phyloP scores from a whole-genome alignment of 345 rosid genomes.

The Pseudoturritis turrita region DNA sequence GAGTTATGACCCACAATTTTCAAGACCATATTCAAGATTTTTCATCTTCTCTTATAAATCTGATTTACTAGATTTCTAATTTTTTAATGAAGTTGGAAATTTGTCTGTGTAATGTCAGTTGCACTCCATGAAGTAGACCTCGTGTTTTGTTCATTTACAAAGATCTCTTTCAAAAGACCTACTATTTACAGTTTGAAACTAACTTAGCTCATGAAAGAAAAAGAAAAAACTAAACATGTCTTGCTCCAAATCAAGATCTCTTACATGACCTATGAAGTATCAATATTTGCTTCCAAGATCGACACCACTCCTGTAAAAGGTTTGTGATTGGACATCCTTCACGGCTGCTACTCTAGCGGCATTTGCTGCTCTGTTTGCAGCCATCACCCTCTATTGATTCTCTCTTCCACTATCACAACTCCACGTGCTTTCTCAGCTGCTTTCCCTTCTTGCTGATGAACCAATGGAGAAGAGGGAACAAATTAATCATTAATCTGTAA shows the following conservation, averaged over 20 bases:
- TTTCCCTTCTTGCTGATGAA: constrained; percentile 52
- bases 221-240: neutral
- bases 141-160: neutral
- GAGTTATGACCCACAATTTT: constrained; percentile 19
- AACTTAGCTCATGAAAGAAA: neutral
- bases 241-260: neutral
- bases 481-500: neutral
- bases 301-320: constrained; percentile 15
- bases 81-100: neutral
- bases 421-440: constrained; percentile 51
- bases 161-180: neutral
- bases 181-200: neutral
- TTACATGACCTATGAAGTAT: neutral
- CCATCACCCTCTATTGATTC: constrained; percentile 51
- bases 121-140: neutral
- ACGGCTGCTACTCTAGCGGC: constrained; percentile 78
- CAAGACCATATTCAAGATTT: neutral
- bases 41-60: neutral
- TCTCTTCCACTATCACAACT: constrained; percentile 47
- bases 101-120: neutral
- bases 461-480: neutral
- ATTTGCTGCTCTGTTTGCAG: constrained; percentile 70
- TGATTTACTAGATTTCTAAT: neutral
- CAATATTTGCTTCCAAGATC: neutral
- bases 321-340: constrained; percentile 54